Percentiles rank a stretch among this genome's conserved stretches.
These are phyloP conservation scores for Colletotrichum sp. DNA, from an alignment of 2,329 filamentous ascomycete genomes.

Conservation along the genomic window DNA sequence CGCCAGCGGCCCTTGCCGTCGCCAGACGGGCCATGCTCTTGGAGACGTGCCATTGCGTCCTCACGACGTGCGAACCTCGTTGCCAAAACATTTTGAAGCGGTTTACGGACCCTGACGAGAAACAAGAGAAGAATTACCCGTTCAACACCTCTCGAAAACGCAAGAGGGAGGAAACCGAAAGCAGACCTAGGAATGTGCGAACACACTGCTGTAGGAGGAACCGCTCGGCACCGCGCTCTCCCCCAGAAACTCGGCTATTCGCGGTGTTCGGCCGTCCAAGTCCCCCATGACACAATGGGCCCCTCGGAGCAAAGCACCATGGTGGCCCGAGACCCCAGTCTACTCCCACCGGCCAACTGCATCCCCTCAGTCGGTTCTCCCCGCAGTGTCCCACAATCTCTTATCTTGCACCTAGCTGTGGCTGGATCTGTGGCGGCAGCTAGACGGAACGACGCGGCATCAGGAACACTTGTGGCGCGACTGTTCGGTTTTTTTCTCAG, in stretches of 20 bases:
- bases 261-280: slow-evolving; percentile 21
- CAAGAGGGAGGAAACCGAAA: neutral
- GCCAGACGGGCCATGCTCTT: slow-evolving; percentile 42
- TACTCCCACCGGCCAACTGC: neutral
- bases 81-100: slow-evolving; percentile 58
- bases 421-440: slow-evolving; percentile 12
- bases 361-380: neutral
- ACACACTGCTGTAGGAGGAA: neutral
- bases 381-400: slow-evolving; percentile 5
- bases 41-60: slow-evolving; percentile 55
- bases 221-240: slow-evolving; percentile 1
- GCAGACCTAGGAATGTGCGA: slow-evolving; percentile 16
- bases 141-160: neutral
- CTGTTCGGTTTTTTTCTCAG: neutral
- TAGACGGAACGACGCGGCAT: neutral
- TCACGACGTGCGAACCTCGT: slow-evolving; percentile 54
- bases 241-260: slow-evolving; percentile 22
- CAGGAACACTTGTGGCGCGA: slow-evolving; percentile 4
- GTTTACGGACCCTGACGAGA: neutral
- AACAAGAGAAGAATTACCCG: neutral
- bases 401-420: neutral
- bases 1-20: slow-evolving; percentile 33
- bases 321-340: slow-evolving; percentile 10
- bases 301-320: neutral
- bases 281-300: slow-evolving; percentile 19